Conservation (phyloP, 2,329 filamentous ascomycete species). For the Ramularia endophylla region DNA sequence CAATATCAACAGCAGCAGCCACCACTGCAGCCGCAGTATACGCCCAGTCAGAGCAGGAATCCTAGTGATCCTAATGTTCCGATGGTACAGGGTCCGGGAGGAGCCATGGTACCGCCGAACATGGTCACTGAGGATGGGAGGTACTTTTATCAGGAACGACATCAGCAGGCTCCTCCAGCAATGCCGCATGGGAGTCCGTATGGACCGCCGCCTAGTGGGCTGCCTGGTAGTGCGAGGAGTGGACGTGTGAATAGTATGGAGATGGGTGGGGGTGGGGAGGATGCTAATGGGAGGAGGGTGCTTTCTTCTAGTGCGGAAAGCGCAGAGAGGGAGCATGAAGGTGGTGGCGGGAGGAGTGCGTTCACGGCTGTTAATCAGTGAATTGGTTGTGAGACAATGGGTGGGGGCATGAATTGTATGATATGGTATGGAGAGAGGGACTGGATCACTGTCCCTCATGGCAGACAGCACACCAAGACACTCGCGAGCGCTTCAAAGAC, state of each 20-base stretch:
- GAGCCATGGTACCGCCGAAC: conserved; percentile 11
- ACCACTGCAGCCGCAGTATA: conserved; percentile 12
- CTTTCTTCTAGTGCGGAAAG: conserved; percentile 1
- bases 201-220: conserved; percentile 12
- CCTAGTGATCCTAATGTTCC: conserved; percentile 5
- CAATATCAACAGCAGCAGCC: conserved; percentile 7
- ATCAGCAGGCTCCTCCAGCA: conserved; percentile 5
- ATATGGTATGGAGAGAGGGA: no score
- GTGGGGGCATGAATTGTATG: no score
- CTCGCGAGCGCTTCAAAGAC: no score
- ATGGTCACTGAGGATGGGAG: conserved; percentile 10
- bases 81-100: conserved; percentile 10
- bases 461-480: no score
- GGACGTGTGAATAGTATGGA: conserved; percentile 7
- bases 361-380: conserved; percentile 7
- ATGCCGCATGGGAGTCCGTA: conserved; percentile 18
- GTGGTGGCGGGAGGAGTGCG: neutral
- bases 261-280: conserved; percentile 1
- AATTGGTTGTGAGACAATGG: neutral
- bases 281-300: conserved; percentile 3
- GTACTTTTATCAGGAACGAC: conserved; percentile 5
- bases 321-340: conserved; percentile 1
- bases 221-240: conserved; percentile 11
- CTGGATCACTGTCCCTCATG: no score
- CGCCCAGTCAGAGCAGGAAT: conserved; percentile 3